Conservation (phyloP, 2,329 filamentous ascomycete species). For the Rugonectria rugulosa region DNA sequence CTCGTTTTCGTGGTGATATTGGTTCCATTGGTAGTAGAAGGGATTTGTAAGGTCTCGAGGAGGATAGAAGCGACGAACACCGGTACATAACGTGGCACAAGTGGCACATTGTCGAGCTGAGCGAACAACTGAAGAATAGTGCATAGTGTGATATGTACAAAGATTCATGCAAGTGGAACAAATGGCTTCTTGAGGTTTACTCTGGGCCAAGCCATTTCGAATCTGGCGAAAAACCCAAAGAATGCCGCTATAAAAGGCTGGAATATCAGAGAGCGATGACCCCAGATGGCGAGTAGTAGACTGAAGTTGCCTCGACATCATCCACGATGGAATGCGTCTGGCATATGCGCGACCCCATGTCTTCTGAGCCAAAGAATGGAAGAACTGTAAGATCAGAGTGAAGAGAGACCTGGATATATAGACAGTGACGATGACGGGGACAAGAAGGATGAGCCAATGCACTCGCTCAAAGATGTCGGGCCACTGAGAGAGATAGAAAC, state of each 20-base stretch:
- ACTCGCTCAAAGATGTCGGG: neutral
- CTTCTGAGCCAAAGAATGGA: conserved; percentile 4
- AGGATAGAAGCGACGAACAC: conserved; percentile 3
- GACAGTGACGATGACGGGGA: neutral
- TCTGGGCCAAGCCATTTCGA: neutral
- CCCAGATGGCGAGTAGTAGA: conserved; percentile 1
- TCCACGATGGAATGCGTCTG: conserved; percentile 10
- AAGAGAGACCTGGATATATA: conserved; percentile 6
- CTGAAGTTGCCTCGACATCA: conserved; percentile 2
- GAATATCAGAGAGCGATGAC: neutral
- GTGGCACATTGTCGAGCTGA: neutral
- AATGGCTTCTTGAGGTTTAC: neutral
- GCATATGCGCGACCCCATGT: conserved; percentile 15
- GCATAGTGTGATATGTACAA: neutral
- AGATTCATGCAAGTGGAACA: conserved; percentile 9
- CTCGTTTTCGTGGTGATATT: neutral
- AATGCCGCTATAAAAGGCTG: neutral
- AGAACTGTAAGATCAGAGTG: neutral
- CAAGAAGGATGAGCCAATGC: neutral
- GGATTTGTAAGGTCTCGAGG: neutral
- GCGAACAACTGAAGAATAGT: neutral
- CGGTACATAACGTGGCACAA: conserved; percentile 12
- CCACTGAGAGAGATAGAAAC: neutral
- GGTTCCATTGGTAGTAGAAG: conserved; percentile 8
- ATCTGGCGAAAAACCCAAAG: neutral